Percentiles rank a stretch among this genome's conserved stretches.
Conservation (phyloP, 257 asterid genomes). For the Datura wrightii region DNA sequence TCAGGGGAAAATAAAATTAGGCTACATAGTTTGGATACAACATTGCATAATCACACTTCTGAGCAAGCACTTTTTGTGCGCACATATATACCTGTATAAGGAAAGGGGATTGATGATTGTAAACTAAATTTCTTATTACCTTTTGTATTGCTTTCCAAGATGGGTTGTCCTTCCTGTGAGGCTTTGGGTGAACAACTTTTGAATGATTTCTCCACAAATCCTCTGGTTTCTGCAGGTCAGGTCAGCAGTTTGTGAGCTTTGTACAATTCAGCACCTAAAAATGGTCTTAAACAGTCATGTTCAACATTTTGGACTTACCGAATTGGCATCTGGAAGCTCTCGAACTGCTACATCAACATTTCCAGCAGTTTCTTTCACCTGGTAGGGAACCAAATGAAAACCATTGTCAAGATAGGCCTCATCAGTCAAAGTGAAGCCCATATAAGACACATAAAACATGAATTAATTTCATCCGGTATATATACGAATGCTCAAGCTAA, state of each 20-base stretch:
- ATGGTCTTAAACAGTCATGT: not conserved
- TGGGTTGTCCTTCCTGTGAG: slow-evolving; percentile 79
- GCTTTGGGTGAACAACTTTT: slow-evolving; percentile 86
- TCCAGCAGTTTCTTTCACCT: slow-evolving; percentile 96
- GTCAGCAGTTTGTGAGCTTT: slow-evolving; percentile 29
- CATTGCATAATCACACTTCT: not conserved
- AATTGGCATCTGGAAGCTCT: slow-evolving; percentile 98
- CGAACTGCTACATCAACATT: slow-evolving; percentile 92
- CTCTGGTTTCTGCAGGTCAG: slow-evolving; percentile 87
- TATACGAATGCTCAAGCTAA: not conserved
- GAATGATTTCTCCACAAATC: slow-evolving; percentile 95
- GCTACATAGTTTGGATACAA: not conserved
- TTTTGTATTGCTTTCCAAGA: slow-evolving; percentile 87
- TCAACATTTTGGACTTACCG: slow-evolving; percentile 49
- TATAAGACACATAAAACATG: not conserved
- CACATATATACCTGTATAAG: not conserved
- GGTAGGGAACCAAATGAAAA: slow-evolving; percentile 20
- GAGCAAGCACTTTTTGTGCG: not conserved
- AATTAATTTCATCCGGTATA: not conserved
- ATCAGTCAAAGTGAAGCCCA: not conserved
- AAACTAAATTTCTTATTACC: slow-evolving; percentile 44
- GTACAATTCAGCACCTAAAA: slow-evolving; percentile 23
- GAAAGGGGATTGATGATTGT: not conserved
- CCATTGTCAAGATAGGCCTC: not conserved
- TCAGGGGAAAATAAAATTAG: not conserved